Evolutionary conservation across 140 eudicot species (phyloP).

Genomic region (Ambrosia hybrid): DNA sequence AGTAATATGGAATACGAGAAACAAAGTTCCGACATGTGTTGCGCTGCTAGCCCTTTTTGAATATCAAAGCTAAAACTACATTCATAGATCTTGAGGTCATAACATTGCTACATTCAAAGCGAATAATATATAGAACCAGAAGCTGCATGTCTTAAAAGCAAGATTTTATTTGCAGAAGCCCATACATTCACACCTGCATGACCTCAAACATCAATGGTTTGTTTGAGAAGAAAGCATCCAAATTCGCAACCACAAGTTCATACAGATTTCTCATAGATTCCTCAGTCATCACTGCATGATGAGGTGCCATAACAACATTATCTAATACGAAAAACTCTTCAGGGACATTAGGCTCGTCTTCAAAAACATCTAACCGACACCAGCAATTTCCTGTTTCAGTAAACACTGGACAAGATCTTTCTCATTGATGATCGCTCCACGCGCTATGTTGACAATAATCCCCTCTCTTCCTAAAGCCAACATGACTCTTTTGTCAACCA

Average conservation of each 20-base stretch:
- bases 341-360: constrained; percentile 63
- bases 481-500: constrained; percentile 56
- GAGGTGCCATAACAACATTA: constrained; percentile 77
- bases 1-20: too few relatives aligned
- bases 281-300: constrained; percentile 52
- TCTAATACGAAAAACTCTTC: constrained; percentile 49
- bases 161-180: not conserved
- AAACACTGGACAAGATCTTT: constrained; percentile 56
- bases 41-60: too few relatives aligned
- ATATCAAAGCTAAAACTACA: too few relatives aligned
- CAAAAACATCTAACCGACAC: constrained; percentile 87
- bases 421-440: constrained; percentile 70
- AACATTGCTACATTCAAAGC: not conserved
- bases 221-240: constrained; percentile 68
- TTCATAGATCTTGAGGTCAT: too few relatives aligned
- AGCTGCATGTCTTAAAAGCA: not conserved
- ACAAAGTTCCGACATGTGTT: too few relatives aligned
- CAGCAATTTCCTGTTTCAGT: constrained; percentile 57
- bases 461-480: constrained; percentile 62
- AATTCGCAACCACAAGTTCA: constrained; percentile 47
- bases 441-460: constrained; percentile 60
- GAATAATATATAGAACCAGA: too few relatives aligned
- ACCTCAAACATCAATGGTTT: constrained; percentile 54
- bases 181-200: constrained; percentile 18
- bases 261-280: constrained; percentile 39